Evolutionary conservation across 768 basidiomycete species (phyloP).

Genomic region (Epithele typhae): DNA sequence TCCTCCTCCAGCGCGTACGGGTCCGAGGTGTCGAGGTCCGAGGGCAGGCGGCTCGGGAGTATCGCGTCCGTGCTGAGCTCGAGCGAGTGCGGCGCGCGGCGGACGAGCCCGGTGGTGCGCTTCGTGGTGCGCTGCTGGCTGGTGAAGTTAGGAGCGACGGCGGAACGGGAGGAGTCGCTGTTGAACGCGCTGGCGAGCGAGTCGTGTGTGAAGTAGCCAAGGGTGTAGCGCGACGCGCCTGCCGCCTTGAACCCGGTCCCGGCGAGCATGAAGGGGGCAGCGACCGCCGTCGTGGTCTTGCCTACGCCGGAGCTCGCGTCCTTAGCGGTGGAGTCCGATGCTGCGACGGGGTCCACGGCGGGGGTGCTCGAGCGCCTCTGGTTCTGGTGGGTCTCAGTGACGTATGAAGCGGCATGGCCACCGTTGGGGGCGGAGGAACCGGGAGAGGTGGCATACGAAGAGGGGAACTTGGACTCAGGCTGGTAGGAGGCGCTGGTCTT

Average conservation of each 20-base stretch:
- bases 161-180: neutral
- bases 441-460: too few species aligned
- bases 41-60: neutral
- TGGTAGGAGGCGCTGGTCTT: too few species aligned
- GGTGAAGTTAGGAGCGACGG: too few species aligned
- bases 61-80: conserved; percentile 4
- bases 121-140: neutral
- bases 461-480: too few species aligned
- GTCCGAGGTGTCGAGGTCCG: conserved; percentile 9
- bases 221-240: conserved; percentile 3
- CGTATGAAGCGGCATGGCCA: too few species aligned
- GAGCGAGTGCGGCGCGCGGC: conserved; percentile 1
- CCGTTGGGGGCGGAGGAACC: too few species aligned
- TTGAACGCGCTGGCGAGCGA: neutral
- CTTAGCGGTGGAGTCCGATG: too few species aligned
- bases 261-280: neutral
- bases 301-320: too few species aligned
- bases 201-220: conserved; percentile 1
- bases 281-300: too few species aligned
- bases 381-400: too few species aligned
- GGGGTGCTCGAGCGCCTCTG: neutral
- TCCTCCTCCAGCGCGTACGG: conserved; percentile 12
- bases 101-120: neutral
- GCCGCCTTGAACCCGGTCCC: neutral
- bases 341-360: too few species aligned